phyloP scores from a whole-genome alignment of 768 basidiomycete species.

The Peribolospora kevripleyi region DNA sequence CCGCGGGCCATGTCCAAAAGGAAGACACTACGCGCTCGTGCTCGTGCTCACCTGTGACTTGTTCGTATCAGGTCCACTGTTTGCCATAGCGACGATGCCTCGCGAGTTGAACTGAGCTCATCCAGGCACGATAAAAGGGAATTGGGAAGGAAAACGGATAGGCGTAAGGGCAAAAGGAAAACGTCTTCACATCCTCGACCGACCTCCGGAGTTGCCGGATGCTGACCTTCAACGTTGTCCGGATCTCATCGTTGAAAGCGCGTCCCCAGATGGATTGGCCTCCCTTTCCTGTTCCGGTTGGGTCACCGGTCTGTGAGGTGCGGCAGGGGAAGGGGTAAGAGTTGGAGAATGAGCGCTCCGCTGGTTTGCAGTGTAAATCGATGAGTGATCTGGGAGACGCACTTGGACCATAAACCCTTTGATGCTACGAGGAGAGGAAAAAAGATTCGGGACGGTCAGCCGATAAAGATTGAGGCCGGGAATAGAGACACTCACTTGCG shows the following conservation, averaged over 20 bases:
- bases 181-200: no score
- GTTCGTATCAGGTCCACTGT: slow-evolving; percentile 79
- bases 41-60: slow-evolving; percentile 27
- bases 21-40: neutral
- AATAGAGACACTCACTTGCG: slow-evolving; percentile 16
- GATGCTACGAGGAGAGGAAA: slow-evolving; percentile 37
- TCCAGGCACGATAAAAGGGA: neutral
- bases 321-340: neutral
- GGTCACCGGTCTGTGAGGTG: slow-evolving; percentile 44
- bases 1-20: no score
- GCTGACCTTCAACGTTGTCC: slow-evolving; percentile 72
- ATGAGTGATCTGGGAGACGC: no score
- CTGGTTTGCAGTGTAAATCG: neutral
- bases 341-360: slow-evolving; percentile 9
- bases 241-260: slow-evolving; percentile 72
- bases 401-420: slow-evolving; percentile 79
- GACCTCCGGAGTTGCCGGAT: slow-evolving; percentile 1
- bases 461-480: neutral
- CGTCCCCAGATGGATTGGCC: slow-evolving; percentile 92
- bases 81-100: slow-evolving; percentile 94
- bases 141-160: neutral
- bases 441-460: neutral
- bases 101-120: slow-evolving; percentile 61
- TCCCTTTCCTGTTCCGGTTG: slow-evolving; percentile 71
- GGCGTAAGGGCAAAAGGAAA: neutral